Conservation (phyloP, 2,329 filamentous ascomycete species). For the Ophiostoma himal-ulmi region DNA sequence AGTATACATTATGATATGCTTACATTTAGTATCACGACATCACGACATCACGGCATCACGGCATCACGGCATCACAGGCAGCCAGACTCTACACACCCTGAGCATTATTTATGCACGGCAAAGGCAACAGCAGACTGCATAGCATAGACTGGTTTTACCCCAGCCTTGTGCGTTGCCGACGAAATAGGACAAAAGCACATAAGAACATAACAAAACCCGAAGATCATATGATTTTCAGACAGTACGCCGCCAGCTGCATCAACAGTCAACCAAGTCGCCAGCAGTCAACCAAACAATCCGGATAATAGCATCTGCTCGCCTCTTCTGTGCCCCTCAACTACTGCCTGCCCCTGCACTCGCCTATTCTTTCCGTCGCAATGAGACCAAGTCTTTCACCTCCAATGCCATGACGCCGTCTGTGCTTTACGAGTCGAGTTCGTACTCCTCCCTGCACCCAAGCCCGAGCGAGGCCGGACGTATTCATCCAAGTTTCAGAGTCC, state of each 20-base stretch:
- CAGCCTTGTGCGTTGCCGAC: not conserved
- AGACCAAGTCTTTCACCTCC: not conserved
- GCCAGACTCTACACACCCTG: not conserved
- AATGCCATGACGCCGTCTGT: slow-evolving; percentile 6
- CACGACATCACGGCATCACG: not conserved
- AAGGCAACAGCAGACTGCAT: not conserved
- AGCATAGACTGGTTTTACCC: not conserved
- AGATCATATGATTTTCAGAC: not conserved
- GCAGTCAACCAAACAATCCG: not conserved
- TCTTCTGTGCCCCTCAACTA: not conserved
- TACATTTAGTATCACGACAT: not conserved
- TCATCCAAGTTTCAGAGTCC: slow-evolving; percentile 3
- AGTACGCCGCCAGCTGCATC: not conserved
- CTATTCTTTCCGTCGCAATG: slow-evolving; percentile 1
- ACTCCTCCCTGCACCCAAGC: not conserved
- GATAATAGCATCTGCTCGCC: not conserved
- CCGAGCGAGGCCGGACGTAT: slow-evolving; percentile 8
- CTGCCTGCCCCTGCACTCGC: not conserved
- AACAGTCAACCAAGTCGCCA: not conserved
- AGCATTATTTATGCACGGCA: not conserved
- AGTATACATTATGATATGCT: too few species aligned
- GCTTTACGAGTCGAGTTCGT: not conserved
- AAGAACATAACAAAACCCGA: not conserved
- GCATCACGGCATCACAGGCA: not conserved
- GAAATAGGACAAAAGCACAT: not conserved